Percentiles rank a stretch among this genome's conserved stretches.
Evolutionary conservation across 257 asterid genomes (phyloP).

Genomic region (Plectranthus barbatus): DNA sequence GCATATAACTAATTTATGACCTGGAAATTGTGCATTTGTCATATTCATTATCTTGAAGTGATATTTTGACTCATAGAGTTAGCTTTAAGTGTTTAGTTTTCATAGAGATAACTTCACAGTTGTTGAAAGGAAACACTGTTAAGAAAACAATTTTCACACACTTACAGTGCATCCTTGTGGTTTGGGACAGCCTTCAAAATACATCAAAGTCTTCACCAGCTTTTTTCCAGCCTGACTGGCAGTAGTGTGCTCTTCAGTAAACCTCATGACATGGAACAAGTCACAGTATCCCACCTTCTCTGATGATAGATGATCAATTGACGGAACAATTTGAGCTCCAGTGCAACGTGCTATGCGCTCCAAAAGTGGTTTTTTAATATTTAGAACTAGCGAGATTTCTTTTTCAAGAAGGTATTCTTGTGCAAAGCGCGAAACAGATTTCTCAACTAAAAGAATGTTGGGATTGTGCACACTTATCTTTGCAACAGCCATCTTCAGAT

Average conservation of each 20-base stretch:
- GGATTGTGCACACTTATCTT: conserved; percentile 82
- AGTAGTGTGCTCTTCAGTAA: conserved; percentile 64
- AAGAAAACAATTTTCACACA: no score
- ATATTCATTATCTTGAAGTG: not conserved
- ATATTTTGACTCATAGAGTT: not conserved
- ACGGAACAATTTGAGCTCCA: conserved; percentile 83
- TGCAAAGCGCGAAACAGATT: conserved; percentile 91
- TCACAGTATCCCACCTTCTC: conserved; percentile 80
- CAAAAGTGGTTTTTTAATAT: conserved; percentile 77
- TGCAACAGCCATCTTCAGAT: conserved; percentile 97
- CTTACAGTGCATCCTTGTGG: conserved; percentile 95
- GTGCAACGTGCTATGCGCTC: conserved; percentile 95
- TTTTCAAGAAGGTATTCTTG: conserved; percentile 95
- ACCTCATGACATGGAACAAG: conserved; percentile 64
- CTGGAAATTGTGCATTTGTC: not conserved
- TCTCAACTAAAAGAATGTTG: conserved; percentile 90
- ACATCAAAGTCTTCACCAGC: conserved; percentile 83
- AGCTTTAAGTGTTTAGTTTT: not conserved
- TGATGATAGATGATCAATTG: conserved; percentile 78
- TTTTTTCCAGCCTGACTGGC: conserved; percentile 72
- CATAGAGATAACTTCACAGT: conserved; percentile 3
- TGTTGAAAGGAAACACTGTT: no score
- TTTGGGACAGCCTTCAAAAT: conserved; percentile 94
- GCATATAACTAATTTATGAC: not conserved
- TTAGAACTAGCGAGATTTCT: conserved; percentile 83